These are phyloP conservation scores for Mycosphaerelloides madeirae DNA, from an alignment of 2,329 filamentous ascomycete species.

Conservation along the genomic window DNA sequence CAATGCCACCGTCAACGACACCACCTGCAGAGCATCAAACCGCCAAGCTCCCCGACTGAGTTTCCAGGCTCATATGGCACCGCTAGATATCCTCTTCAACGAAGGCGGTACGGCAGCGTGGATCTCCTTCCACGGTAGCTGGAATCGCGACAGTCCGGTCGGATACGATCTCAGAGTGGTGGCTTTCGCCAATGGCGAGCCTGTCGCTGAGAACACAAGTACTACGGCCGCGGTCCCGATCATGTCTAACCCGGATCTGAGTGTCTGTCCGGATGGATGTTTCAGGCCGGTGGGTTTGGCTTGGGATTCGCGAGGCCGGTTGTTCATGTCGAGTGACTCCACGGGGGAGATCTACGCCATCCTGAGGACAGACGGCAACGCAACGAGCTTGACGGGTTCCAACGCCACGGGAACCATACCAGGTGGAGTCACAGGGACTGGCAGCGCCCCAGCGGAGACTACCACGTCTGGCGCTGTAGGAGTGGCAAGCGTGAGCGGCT, in stretches of 20 bases:
- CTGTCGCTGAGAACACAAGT: slow-evolving; percentile 42
- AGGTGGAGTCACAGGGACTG: neutral
- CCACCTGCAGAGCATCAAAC: slow-evolving; percentile 37
- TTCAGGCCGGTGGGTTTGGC: slow-evolving; percentile 60
- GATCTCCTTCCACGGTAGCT: slow-evolving; percentile 68
- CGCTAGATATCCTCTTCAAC: slow-evolving; percentile 66
- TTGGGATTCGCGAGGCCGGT: slow-evolving; percentile 46
- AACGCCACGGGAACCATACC: slow-evolving; percentile 20
- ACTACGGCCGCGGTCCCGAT: slow-evolving; percentile 47
- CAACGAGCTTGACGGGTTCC: slow-evolving; percentile 13
- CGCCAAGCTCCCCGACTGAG: slow-evolving; percentile 49
- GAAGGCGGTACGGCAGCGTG: slow-evolving; percentile 55
- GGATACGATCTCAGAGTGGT: slow-evolving; percentile 50
- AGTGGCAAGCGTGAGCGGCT: neutral
- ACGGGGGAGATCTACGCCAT: slow-evolving; percentile 63
- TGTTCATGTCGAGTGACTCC: slow-evolving; percentile 60
- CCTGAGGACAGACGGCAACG: slow-evolving; percentile 9
- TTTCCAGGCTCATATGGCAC: slow-evolving; percentile 64
- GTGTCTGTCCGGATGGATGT: slow-evolving; percentile 52
- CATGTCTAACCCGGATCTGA: slow-evolving; percentile 52
- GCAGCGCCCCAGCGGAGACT: neutral
- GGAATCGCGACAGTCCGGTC: slow-evolving; percentile 48
- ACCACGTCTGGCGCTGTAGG: slow-evolving; percentile 1
- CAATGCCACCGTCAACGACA: slow-evolving; percentile 44
- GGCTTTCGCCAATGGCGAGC: slow-evolving; percentile 44